Percentiles rank a stretch among this genome's conserved stretches.
Evolutionary conservation across 306 rosid genomes (phyloP).

Genomic region (Vigna reflexopilosa): DNA sequence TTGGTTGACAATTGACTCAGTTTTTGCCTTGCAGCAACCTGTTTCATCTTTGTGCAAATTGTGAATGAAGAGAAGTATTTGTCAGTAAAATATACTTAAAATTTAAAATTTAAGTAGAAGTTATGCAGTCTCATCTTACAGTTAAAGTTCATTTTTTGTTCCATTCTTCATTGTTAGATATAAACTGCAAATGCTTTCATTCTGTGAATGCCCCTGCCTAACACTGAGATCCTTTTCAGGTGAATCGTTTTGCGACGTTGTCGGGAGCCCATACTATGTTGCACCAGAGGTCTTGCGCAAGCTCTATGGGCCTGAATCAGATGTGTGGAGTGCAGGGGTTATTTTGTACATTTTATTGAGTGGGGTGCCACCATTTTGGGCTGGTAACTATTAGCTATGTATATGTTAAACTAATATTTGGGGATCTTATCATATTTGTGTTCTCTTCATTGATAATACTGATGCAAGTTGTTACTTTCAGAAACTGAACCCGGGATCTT

Average conservation of each 20-base stretch:
- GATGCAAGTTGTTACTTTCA: constrained; percentile 42
- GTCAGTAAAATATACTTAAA: constrained; percentile 11
- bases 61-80: constrained; percentile 14
- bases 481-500: constrained; percentile 66
- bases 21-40: constrained; percentile 13
- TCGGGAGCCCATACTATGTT: constrained; percentile 75
- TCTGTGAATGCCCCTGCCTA: constrained; percentile 34
- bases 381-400: constrained; percentile 50
- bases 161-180: constrained; percentile 7
- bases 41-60: constrained; percentile 31
- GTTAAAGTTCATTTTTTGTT: not conserved
- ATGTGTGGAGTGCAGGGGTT: constrained; percentile 78
- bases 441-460: constrained; percentile 36
- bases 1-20: constrained; percentile 34
- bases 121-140: constrained; percentile 25
- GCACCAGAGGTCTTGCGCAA: constrained; percentile 76
- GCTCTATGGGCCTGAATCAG: constrained; percentile 67
- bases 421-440: constrained; percentile 12
- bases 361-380: constrained; percentile 83
- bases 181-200: constrained; percentile 3
- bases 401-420: constrained; percentile 34
- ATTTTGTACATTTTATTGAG: constrained; percentile 66
- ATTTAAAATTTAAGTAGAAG: constrained; percentile 22
- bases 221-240: constrained; percentile 53
- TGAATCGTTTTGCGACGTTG: constrained; percentile 63